phyloP scores from a whole-genome alignment of 495 filamentous ascomycete genomes.

The Neurospora discreta region DNA sequence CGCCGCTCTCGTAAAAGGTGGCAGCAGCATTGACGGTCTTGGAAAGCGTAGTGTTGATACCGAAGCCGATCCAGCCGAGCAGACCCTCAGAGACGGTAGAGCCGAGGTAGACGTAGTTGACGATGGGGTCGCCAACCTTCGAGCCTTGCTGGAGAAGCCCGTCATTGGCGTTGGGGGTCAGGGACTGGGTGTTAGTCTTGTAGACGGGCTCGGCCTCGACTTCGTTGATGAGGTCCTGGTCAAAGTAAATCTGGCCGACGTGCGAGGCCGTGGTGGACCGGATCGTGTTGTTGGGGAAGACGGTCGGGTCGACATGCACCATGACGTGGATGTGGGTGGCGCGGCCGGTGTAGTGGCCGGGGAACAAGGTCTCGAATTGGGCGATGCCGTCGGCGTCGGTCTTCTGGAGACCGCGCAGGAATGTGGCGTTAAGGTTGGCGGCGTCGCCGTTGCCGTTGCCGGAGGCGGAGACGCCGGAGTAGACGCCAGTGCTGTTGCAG shows the following conservation, averaged over 20 bases:
- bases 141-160: constrained; percentile 30
- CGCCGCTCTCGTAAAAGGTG: constrained; percentile 6
- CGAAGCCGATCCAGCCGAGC: constrained; percentile 45
- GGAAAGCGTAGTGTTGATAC: constrained; percentile 30
- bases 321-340: constrained; percentile 35
- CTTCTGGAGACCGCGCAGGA: constrained; percentile 39
- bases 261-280: constrained; percentile 36
- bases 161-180: constrained; percentile 41
- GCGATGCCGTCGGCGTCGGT: constrained; percentile 38
- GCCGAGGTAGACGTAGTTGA: constrained; percentile 46
- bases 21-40: constrained; percentile 7
- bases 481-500: constrained; percentile 14
- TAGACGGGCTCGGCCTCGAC: constrained; percentile 48
- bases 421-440: constrained; percentile 26
- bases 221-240: constrained; percentile 42
- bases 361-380: constrained; percentile 42
- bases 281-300: constrained; percentile 37
- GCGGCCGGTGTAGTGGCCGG: constrained; percentile 44
- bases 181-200: constrained; percentile 39
- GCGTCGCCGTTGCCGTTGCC: background rate
- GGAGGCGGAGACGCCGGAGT: background rate
- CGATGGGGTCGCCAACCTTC: constrained; percentile 39
- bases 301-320: constrained; percentile 33
- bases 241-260: constrained; percentile 54
- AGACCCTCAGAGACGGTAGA: constrained; percentile 41